Evolutionary conservation across 2,329 filamentous ascomycete species (phyloP), one percentile per base, ranked within the genome.

Genomic region (Aspergillus puulaauensis): DNA sequence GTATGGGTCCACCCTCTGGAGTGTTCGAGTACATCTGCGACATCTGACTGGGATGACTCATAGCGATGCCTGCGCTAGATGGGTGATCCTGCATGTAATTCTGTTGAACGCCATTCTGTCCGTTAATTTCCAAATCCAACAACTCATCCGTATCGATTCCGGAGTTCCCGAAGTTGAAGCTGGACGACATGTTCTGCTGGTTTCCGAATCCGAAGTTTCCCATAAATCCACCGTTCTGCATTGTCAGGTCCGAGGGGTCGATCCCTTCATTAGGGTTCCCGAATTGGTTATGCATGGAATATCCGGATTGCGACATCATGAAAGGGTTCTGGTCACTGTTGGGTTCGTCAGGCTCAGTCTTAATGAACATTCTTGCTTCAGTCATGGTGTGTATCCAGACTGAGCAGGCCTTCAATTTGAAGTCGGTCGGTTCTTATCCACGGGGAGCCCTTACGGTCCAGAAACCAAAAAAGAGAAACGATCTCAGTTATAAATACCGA

Each of bases 61-160:
- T 83, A 39, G 89, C 74, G 35, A 82, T 76, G 23, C 74, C 75
- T 41, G 80, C 76, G 57, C 79, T 70, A 59, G 80, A 82, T 51
- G 77, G 81, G 58, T 88, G 86, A 57, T 89, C 77, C 52, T 74
- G 71, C 23, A 77, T 68, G 56, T 71, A 74, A 52, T 74, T 75
- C 63, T 71, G 74, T 23, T 68, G 68, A 37, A 73, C 63, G 17
- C 70, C 73, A 56, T 77, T 75, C 55, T 73, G 74, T 23, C 70
- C 75, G 58, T 69, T 77, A 47, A 79, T 75, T 54, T 80, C 76
- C 44, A 78, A 64, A 64, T 96, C 93, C 47, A 93, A 82, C 47
- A 98, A 81, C 71, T 97, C 93, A 62, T 97, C 93, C 64, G 96
- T 93, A 61, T 86, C 88, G 64, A 96, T 93, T 41, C 89, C 83